Evolutionary conservation across 768 basidiomycete species (phyloP), one percentile per base, ranked within the genome.

Genomic region (Hemileccinum rubropunctum): DNA sequence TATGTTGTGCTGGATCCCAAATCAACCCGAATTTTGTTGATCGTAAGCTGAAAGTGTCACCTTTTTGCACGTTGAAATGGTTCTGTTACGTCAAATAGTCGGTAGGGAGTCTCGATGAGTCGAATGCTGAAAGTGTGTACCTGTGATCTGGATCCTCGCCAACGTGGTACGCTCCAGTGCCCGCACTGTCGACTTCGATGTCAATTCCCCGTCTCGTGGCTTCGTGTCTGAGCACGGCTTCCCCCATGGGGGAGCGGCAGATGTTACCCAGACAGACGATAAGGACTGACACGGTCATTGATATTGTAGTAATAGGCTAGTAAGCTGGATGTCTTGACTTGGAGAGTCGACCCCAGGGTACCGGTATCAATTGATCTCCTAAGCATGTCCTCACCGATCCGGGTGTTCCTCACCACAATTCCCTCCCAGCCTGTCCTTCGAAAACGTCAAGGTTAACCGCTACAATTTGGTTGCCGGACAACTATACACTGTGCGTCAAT

Each of bases 211-310:
- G 82, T 58, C 83, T 76, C 42, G 74, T 69, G 9, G 87, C 88
- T 50, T 82, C 77, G 47, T 90, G 76, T 52, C 71, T 75, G 27
- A 95, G 76, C 20, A 95, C 88, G 2, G 91, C 93, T 71, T 94
- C 91, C 27, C 91, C 93, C 83, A 95, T 91, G 0, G 93, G 92
- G 20, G 90, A 92, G 30, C 93, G 84, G 63, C 91, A 91, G 51
- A 91, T 91, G 63, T 91, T 91, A 12, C 88, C 88, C 50, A 91
- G 69, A 57, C 90, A 92, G 33, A 91, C 88, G 52, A 91, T 68
- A 42, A 92, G 79, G 27, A 85, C 86, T 46, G 80, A 78, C 56
- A 80, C 58, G 26, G 67, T 46, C 61, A 70, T 61, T 53, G 68
- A 20, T 45, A 20, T 26, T 27, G 51, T 27, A 9, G n/a, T n/a